Evolutionary conservation across 345 rosid genomes (phyloP), one percentile per base, ranked within the genome.

Genomic region (Capsella bursapastoris): DNA sequence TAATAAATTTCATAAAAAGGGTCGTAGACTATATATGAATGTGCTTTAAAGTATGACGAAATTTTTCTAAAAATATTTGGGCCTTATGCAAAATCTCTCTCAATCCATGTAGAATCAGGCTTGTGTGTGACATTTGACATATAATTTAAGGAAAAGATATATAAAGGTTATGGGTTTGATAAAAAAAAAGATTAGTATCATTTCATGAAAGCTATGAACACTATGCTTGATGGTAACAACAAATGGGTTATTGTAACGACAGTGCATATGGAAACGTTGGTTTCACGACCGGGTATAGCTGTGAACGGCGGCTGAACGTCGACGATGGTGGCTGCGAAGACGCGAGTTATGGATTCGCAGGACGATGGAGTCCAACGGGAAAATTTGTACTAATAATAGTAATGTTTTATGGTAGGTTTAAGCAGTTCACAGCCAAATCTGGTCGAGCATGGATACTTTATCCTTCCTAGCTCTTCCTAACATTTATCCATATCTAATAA

Each of bases 231-330:
- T 14, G 2, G 1, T 35, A 5, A 18, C 6, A 15, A 18, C 44
- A 55, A 12, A 28, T 11, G 13, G 38, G 25, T 18, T 11, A 16
- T 10, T 53, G 35, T 70, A 5, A 13, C 8, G 40, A 64, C 66
- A 86, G 93, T 29, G 89, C 94, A 52, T 84, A 82, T 43, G 97
- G 97, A 18, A 90, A 87, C 64, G 94, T 84, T 2, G 94, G 97
- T 2, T 81, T 85, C 63, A 80, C 94, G 5, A 81, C 78, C 2
- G 90, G 94, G 0, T 86, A 88, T 8, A 81, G 90, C 53, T 88
- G 97, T 62, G 61, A 83, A 41, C 68, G 84, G 50, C 82, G 63
- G 18, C 22, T 89, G 12, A 38, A 82, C 4, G 55, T 0, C 22
- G 22, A 18, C 22, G 76, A 59, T 2, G 66, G 31, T 50, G 16